Base-by-base conservation (phyloP, 1,139 yeast species). In the Nakaseomyces nivariensis region DNA sequence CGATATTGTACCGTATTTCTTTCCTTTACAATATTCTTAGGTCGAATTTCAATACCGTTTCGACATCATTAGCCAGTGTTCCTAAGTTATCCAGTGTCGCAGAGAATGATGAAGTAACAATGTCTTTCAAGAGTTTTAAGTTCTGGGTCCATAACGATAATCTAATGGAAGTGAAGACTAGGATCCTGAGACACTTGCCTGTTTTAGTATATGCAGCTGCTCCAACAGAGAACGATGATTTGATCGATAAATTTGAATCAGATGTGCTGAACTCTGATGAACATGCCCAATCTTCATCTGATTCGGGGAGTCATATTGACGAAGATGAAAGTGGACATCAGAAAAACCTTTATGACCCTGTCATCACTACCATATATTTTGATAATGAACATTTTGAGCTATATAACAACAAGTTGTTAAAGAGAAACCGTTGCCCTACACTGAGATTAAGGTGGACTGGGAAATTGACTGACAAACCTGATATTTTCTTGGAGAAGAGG, bases 81-180 rank as follows among this genome's bases (percentile, higher is more conserved):
- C 57, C 67, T 11, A 62, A 58, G 44, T 48, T 65, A 32, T 63
- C 67, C 24, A 58, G 60, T 37, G 59, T 64, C 22, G 56, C 56
- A 13, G 58, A 63, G 25, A 53, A 54, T 42, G 54, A 52, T 37
- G 52, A 51, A 31, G 58, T 58, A 4, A 75, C 75, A 51, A 74
- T 77, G 38, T 82, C 82, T 47, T 85, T 74, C 67, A 87, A 85
- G 60, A 82, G 88, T 27, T 82, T 84, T 69, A 88, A 88, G 70
- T 90, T 90, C 68, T 92, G 98, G 98, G 77, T 92, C 47, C 97
- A 92, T 65, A 92, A 92, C 13, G 98, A 92, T 62, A 89, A 92
- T 66, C 73, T 90, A 65, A 90, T 90, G 96, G 97, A 92, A 69
- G 96, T 89, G 51, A 92, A 92, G 71, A 88, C 97, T 26, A 82